These are phyloP conservation scores for Ziziphus jujuba DNA, from an alignment of 306 rosid genomes.

Conservation along the genomic window DNA sequence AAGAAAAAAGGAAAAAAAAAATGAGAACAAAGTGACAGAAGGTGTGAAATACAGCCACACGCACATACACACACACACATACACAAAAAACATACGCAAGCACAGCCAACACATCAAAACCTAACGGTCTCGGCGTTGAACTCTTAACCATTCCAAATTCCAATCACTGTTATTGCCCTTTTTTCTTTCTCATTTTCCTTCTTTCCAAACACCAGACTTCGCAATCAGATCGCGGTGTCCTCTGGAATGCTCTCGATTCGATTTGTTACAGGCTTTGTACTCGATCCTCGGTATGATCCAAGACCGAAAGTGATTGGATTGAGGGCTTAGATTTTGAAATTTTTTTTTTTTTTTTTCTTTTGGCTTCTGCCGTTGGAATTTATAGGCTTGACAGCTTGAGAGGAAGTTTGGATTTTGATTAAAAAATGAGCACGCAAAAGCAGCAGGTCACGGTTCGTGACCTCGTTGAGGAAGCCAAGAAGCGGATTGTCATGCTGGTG, in stretches of 20 bases:
- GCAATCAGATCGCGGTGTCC: background rate
- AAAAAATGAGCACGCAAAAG: slow-evolving; percentile 57
- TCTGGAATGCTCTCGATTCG: slow-evolving; percentile 19
- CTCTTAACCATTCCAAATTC: slow-evolving; percentile 25
- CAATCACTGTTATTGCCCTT: background rate
- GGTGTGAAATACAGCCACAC: background rate
- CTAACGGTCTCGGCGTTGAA: slow-evolving; percentile 48
- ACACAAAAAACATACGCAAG: background rate
- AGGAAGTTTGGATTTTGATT: slow-evolving; percentile 16
- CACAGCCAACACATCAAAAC: slow-evolving; percentile 18
- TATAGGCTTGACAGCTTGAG: background rate
- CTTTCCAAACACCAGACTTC: background rate
- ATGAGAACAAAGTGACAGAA: slow-evolving; percentile 28
- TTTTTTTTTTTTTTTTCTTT: no score
- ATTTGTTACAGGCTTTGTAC: slow-evolving; percentile 15
- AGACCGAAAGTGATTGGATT: background rate
- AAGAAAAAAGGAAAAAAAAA: slow-evolving; percentile 3
- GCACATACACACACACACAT: background rate
- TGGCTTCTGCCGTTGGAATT: background rate
- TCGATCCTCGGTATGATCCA: slow-evolving; percentile 9
- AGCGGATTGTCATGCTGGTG: slow-evolving; percentile 72
- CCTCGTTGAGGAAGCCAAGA: slow-evolving; percentile 96
- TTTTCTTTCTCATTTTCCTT: slow-evolving; percentile 15
- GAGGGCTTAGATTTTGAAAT: slow-evolving; percentile 26
- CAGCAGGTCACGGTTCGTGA: slow-evolving; percentile 69